A percentile compares a stretch with the other conserved stretches of the same genome.
Conservation (phyloP, 2,329 filamentous ascomycete genomes). For the Trichothecium roseum region DNA sequence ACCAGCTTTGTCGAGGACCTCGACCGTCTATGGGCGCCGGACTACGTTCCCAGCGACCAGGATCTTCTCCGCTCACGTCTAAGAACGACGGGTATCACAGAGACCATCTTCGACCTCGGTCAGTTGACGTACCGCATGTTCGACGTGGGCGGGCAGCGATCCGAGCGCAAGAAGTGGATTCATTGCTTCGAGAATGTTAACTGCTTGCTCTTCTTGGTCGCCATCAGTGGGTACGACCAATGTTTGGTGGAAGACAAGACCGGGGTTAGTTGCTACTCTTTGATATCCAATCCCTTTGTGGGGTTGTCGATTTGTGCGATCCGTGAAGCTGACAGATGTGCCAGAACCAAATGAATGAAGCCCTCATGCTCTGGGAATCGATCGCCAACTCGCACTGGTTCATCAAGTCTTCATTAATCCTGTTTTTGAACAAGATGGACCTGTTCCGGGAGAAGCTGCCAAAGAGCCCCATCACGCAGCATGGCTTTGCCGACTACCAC, state of each 20-base stretch:
- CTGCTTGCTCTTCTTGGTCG: slow-evolving; percentile 84
- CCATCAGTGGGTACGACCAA: slow-evolving; percentile 93
- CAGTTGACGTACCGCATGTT: slow-evolving; percentile 96
- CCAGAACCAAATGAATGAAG: slow-evolving; percentile 86
- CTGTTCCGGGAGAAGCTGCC: slow-evolving; percentile 69
- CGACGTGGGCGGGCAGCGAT: slow-evolving; percentile 84
- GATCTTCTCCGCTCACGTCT: slow-evolving; percentile 85
- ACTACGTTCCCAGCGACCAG: slow-evolving; percentile 86
- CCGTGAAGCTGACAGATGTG: neutral
- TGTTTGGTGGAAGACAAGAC: slow-evolving; percentile 94
- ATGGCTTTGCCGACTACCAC: slow-evolving; percentile 70
- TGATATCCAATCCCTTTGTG: too few species aligned
- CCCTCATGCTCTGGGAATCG: slow-evolving; percentile 77
- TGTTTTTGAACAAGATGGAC: slow-evolving; percentile 85
- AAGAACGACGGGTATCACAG: slow-evolving; percentile 89
- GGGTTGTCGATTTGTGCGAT: neutral
- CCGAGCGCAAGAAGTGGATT: slow-evolving; percentile 95
- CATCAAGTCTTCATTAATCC: slow-evolving; percentile 67
- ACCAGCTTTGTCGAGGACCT: slow-evolving; percentile 72
- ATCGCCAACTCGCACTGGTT: slow-evolving; percentile 84
- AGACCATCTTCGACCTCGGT: slow-evolving; percentile 86
- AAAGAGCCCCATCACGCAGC: slow-evolving; percentile 59
- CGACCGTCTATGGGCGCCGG: slow-evolving; percentile 63
- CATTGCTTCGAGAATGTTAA: slow-evolving; percentile 94
- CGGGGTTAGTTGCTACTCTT: slow-evolving; percentile 53